A percentile compares a stretch with the other conserved stretches of the same genome.
Conservation (phyloP, 768 basidiomycete genomes). For the Boletus fagicola region DNA sequence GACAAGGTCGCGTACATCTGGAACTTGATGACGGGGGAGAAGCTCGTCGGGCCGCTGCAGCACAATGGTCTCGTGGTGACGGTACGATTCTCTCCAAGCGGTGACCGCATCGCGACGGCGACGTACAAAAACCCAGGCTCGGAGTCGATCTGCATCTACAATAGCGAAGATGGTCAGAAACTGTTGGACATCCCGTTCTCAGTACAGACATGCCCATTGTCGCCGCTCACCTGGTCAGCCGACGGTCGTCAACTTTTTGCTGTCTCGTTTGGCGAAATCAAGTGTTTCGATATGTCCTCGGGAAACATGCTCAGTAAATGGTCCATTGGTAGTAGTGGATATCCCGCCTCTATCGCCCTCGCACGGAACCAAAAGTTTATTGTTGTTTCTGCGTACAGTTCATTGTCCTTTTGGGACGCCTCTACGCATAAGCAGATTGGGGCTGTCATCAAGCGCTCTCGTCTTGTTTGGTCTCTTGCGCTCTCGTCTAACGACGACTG, state of each 20-base stretch:
- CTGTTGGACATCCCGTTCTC: background rate
- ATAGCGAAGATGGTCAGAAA: background rate
- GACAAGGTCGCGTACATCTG: background rate
- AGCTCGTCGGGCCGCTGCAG: background rate
- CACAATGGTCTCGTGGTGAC: background rate
- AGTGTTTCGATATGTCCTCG: background rate
- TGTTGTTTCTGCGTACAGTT: background rate
- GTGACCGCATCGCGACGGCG: background rate
- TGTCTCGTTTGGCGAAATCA: background rate
- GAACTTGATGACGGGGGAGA: background rate
- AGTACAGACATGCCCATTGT: accelerated
- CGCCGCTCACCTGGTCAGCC: background rate
- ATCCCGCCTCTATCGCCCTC: background rate
- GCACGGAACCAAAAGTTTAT: constrained; percentile 1
- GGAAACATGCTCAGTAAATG: background rate
- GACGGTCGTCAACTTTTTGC: constrained; percentile 6
- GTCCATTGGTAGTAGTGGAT: background rate
- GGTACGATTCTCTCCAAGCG: background rate
- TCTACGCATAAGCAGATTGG: background rate
- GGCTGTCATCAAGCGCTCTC: background rate
- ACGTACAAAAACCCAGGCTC: background rate
- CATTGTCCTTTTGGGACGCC: constrained; percentile 1
- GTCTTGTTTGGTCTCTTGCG: background rate
- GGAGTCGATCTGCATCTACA: constrained; percentile 1
- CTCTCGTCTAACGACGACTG: constrained; percentile 2